Conservation (phyloP, 2,329 filamentous ascomycete species). For the Colletotrichum sp. region DNA sequence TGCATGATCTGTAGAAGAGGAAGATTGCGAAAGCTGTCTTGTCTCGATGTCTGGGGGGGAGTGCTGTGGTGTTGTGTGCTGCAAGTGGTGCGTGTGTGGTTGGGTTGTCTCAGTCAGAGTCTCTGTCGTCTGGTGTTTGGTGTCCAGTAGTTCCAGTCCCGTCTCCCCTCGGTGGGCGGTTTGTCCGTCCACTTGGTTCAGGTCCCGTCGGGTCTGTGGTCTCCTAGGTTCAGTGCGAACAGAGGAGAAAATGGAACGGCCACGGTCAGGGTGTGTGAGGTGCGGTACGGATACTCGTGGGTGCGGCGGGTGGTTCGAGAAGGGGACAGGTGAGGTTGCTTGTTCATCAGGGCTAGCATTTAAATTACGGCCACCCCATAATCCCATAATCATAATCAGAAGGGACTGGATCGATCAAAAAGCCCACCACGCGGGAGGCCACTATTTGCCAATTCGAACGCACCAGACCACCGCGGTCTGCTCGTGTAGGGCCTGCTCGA, state of each 20-base stretch:
- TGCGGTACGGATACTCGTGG: background rate
- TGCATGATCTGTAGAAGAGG: slow-evolving; percentile 4
- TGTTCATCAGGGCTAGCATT: slow-evolving; percentile 17
- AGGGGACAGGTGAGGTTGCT: slow-evolving; percentile 17
- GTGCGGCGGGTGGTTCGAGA: slow-evolving; percentile 12
- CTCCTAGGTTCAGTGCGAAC: background rate
- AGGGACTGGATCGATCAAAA: slow-evolving; percentile 9
- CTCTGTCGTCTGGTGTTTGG: background rate
- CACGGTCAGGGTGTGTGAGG: background rate
- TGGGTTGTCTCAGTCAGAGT: slow-evolving; percentile 16
- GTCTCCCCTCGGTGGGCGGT: background rate
- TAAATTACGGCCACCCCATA: slow-evolving; percentile 21
- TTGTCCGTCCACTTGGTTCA: background rate
- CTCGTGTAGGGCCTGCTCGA: background rate
- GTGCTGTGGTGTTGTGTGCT: background rate
- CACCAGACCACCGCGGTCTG: background rate
- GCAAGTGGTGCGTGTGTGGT: background rate
- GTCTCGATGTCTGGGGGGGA: background rate
- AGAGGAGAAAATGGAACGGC: background rate
- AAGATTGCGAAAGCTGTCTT: background rate
- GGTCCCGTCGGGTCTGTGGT: background rate
- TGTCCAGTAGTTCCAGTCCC: background rate
- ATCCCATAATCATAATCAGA: slow-evolving; percentile 15
- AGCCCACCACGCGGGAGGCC: slow-evolving; percentile 8
- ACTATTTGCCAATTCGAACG: background rate